These are phyloP conservation scores for Cochliopodium minus DNA, from an alignment of 208 protist genomes.

Conservation along the genomic window DNA sequence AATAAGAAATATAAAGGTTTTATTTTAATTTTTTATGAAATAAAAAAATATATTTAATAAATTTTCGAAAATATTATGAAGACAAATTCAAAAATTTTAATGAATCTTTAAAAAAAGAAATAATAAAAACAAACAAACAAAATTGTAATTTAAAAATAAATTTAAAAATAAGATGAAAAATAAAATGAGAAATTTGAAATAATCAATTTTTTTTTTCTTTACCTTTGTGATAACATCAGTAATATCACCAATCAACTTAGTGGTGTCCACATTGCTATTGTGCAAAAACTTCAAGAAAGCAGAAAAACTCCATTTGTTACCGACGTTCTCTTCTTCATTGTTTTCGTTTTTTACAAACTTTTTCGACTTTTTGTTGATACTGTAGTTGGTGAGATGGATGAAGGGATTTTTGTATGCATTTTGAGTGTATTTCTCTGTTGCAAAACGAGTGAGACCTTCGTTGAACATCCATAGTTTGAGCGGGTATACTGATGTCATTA, in stretches of 20 bases:
- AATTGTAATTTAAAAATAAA: too few species aligned
- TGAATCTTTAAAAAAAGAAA: too few species aligned
- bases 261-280: not conserved
- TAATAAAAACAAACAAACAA: too few species aligned
- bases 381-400: constrained; percentile 87
- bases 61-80: too few species aligned
- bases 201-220: too few species aligned
- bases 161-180: too few species aligned
- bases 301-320: constrained; percentile 4
- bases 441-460: constrained; percentile 77
- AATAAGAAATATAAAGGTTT: too few species aligned
- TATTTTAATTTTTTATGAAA: too few species aligned
- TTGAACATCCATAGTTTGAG: constrained; percentile 68
- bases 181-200: too few species aligned
- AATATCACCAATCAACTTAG: not conserved
- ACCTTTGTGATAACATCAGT: constrained; percentile 13
- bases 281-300: too few species aligned
- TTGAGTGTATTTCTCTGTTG: constrained; percentile 54
- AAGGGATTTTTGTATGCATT: constrained; percentile 30
- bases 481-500: constrained; percentile 73
- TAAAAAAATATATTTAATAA: too few species aligned
- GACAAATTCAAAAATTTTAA: too few species aligned
- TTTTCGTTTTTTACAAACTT: not conserved
- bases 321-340: not conserved
- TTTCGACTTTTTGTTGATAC: constrained; percentile 30